These are phyloP conservation scores for Leptoxyphium fumago DNA, from an alignment of 2,329 filamentous ascomycete genomes.

Conservation along the genomic window DNA sequence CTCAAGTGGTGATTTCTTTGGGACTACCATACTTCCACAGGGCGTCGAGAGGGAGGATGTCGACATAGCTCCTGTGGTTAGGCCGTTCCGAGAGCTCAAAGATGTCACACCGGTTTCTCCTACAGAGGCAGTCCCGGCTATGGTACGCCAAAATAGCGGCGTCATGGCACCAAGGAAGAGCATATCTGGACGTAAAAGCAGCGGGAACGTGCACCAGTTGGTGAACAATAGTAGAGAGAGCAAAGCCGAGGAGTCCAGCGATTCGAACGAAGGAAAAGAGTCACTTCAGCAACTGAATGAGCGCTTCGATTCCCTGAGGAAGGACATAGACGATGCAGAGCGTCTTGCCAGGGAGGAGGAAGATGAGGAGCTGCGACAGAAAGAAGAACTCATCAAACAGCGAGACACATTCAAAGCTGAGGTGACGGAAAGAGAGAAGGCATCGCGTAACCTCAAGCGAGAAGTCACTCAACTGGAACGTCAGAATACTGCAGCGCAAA, in stretches of 20 bases:
- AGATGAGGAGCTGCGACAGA: conserved; percentile 32
- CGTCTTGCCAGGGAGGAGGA: conserved; percentile 50
- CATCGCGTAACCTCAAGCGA: conserved; percentile 68
- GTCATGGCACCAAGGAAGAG: conserved; percentile 44
- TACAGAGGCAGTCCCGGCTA: conserved; percentile 44
- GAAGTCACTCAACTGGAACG: conserved; percentile 69
- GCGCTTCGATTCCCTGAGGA: conserved; percentile 62
- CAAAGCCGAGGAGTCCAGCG: conserved; percentile 21
- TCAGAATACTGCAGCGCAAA: conserved; percentile 66
- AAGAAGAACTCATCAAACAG: conserved; percentile 49
- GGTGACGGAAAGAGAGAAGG: conserved; percentile 81
- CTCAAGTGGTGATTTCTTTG: conserved; percentile 29
- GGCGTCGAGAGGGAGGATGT: conserved; percentile 25
- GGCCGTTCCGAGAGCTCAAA: conserved; percentile 30
- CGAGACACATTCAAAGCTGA: conserved; percentile 64
- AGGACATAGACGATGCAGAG: conserved; percentile 69
- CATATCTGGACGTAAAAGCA: conserved; percentile 24
- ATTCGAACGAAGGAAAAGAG: conserved; percentile 44
- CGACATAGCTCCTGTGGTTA: conserved; percentile 34
- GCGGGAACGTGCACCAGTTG: neutral
- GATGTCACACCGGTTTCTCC: conserved; percentile 45
- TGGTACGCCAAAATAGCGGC: conserved; percentile 51
- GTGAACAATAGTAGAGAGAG: conserved; percentile 46
- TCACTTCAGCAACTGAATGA: conserved; percentile 67
- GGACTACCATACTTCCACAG: conserved; percentile 11